Base-by-base conservation (phyloP, 2,329 filamentous ascomycete genomes). In the Penicillium oxalicum region DNA sequence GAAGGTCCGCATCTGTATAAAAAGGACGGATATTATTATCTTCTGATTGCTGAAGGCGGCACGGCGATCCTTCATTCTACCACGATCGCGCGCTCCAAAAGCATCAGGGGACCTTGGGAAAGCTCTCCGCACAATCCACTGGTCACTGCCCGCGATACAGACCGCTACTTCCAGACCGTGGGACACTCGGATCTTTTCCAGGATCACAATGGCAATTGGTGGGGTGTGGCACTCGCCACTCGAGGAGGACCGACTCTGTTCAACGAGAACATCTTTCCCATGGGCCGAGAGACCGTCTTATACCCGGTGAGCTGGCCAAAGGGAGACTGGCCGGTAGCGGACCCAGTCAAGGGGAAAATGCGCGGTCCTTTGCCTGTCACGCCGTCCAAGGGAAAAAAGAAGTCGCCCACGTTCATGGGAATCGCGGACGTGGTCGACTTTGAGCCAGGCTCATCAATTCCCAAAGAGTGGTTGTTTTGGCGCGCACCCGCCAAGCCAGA, bases 141-240 rank as follows among this genome's bases (percentile, higher is more conserved):
- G 5, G 53, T 74, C 12, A 69, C 71, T 0, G 67, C 66, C n/a
- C 61, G 58, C 40, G 62, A 65, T 13, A 63, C 67, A 0, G 62
- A 63, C 0, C 54, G 65, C 27, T 71, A 70, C 48, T 66, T 63
- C 52, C 77, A 81, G 51, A 77, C 76, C 0, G 72, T 80, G 0
- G 79, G 79, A 0, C 79, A 82, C 48, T 74, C 74, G 0, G 79
- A 82, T 53, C 52, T 81, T 3, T 79, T 82, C 50, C 72, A 78
- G 44, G 78, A 81, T 52, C 50, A 51, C 0, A 36, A 55, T 0
- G 76, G 74, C 0, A 73, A 76, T 26, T 81, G 78, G 78, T 80
- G 77, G 77, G 73, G 70, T 0, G 65, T 74, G 6, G 69, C 70
- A 1, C 61, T 81, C 2, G 67, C 73, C 0, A 76, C 73, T 0